Conservation (phyloP, 2,329 filamentous ascomycete species). For the Epichloe scottii region DNA sequence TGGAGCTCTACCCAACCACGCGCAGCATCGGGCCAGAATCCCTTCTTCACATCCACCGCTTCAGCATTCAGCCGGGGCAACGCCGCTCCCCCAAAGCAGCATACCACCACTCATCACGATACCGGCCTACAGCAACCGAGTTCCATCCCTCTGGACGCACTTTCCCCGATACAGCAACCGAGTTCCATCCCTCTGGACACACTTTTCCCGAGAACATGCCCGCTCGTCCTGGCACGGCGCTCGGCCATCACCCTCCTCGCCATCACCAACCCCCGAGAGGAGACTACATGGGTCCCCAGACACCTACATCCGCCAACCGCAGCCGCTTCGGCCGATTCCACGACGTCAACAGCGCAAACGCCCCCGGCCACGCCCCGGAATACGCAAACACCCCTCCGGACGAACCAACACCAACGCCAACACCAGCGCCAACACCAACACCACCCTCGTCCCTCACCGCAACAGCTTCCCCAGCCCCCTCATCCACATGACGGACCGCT, state of each 20-base stretch:
- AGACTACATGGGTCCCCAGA: slow-evolving; percentile 18
- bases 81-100: neutral
- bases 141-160: slow-evolving; percentile 14
- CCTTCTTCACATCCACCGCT: neutral
- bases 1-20: slow-evolving; percentile 14
- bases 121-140: slow-evolving; percentile 21
- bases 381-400: neutral
- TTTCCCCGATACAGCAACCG: slow-evolving; percentile 14
- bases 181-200: slow-evolving; percentile 16
- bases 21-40: neutral
- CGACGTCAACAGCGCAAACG: slow-evolving; percentile 10
- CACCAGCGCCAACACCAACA: neutral
- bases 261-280: slow-evolving; percentile 6
- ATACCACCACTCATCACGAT: slow-evolving; percentile 10
- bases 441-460: slow-evolving; percentile 9
- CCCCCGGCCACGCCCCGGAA: neutral
- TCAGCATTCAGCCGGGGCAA: slow-evolving; percentile 8
- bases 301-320: slow-evolving; percentile 14
- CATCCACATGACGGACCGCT: slow-evolving; percentile 23
- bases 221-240: slow-evolving; percentile 10
- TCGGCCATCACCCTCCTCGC: slow-evolving; percentile 4
- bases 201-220: neutral
- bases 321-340: slow-evolving; percentile 19
- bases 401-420: neutral
- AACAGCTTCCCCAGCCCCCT: slow-evolving; percentile 14